Conservation (phyloP, 768 basidiomycete genomes). For the Termitomyces sp. region DNA sequence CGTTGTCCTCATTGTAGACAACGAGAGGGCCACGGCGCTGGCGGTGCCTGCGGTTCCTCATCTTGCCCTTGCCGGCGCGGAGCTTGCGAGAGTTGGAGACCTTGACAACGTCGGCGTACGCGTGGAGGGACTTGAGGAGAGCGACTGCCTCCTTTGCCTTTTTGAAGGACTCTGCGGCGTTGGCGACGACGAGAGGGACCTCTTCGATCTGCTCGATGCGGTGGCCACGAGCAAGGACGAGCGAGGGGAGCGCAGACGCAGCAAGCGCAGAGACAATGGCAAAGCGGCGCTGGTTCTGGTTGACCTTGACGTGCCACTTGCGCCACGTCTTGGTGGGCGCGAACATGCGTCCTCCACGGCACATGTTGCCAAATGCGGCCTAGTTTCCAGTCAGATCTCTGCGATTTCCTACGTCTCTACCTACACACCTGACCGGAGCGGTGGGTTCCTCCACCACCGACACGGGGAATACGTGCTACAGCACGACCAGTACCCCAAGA, state of each 20-base stretch:
- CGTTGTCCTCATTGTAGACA: slow-evolving; percentile 96
- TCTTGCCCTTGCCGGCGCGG: slow-evolving; percentile 95
- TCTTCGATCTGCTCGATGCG: slow-evolving; percentile 96
- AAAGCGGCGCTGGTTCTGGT: slow-evolving; percentile 98
- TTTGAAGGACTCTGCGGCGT: slow-evolving; percentile 75
- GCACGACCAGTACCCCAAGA: slow-evolving; percentile 99
- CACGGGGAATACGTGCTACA: slow-evolving; percentile 99
- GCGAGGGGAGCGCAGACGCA: slow-evolving; percentile 94
- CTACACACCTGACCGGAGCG: slow-evolving; percentile 85
- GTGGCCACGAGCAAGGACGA: slow-evolving; percentile 98
- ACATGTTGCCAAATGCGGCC: slow-evolving; percentile 99
- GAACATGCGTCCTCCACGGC: slow-evolving; percentile 99
- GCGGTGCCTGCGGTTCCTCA: slow-evolving; percentile 94
- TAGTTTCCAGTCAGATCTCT: slow-evolving; percentile 21
- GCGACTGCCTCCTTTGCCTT: slow-evolving; percentile 98
- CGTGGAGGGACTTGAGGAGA: slow-evolving; percentile 84
- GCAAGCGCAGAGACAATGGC: slow-evolving; percentile 97
- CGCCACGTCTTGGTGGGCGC: slow-evolving; percentile 99
- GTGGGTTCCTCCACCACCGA: slow-evolving; percentile 97
- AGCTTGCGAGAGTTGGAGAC: slow-evolving; percentile 97
- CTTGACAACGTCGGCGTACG: slow-evolving; percentile 91
- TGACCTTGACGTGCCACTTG: slow-evolving; percentile 99
- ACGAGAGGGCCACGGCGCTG: slow-evolving; percentile 97
- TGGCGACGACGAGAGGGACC: slow-evolving; percentile 87
- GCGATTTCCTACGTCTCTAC: background rate